Evolutionary conservation across 768 basidiomycete genomes (phyloP).

Genomic region (Lactarius hatsudake): DNA sequence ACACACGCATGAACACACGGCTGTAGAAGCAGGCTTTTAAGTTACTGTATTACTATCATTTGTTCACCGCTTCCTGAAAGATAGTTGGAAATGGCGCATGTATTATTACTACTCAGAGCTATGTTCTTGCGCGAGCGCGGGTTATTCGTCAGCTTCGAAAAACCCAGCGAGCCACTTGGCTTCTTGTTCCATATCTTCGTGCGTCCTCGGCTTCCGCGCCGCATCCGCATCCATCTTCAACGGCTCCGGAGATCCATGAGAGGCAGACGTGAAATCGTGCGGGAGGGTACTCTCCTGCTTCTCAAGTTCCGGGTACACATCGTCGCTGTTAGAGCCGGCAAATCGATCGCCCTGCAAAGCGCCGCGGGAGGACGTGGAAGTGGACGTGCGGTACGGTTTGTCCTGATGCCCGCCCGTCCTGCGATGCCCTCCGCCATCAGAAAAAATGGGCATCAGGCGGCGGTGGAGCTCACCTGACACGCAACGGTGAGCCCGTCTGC

Average conservation of each 20-base stretch:
- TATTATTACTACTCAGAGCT: neutral
- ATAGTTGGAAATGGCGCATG: neutral
- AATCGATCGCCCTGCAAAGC: slow-evolving; percentile 66
- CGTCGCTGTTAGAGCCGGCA: slow-evolving; percentile 54
- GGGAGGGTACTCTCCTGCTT: slow-evolving; percentile 52
- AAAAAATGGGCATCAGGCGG: slow-evolving; percentile 10
- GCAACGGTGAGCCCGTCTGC: slow-evolving; percentile 86
- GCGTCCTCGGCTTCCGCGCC: slow-evolving; percentile 42
- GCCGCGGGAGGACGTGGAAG: slow-evolving; percentile 88
- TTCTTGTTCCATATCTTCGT: slow-evolving; percentile 56
- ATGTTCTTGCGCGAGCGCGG: neutral
- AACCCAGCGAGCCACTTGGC: slow-evolving; percentile 48
- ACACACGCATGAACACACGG: neutral
- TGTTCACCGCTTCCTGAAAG: neutral
- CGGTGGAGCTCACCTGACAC: slow-evolving; percentile 63
- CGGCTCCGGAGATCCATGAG: slow-evolving; percentile 30
- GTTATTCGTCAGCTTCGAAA: slow-evolving; percentile 32
- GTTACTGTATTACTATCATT: slow-evolving; percentile 1
- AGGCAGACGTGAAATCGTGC: slow-evolving; percentile 35
- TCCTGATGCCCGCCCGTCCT: slow-evolving; percentile 89
- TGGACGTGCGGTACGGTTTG: slow-evolving; percentile 93
- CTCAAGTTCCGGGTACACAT: slow-evolving; percentile 80
- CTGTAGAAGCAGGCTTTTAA: neutral
- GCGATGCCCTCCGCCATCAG: neutral
- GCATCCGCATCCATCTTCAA: slow-evolving; percentile 45